A percentile compares a stretch with the other conserved stretches of the same genome.
phyloP scores from a whole-genome alignment of 2,329 filamentous ascomycete species.

The Hypocreales sp. region DNA sequence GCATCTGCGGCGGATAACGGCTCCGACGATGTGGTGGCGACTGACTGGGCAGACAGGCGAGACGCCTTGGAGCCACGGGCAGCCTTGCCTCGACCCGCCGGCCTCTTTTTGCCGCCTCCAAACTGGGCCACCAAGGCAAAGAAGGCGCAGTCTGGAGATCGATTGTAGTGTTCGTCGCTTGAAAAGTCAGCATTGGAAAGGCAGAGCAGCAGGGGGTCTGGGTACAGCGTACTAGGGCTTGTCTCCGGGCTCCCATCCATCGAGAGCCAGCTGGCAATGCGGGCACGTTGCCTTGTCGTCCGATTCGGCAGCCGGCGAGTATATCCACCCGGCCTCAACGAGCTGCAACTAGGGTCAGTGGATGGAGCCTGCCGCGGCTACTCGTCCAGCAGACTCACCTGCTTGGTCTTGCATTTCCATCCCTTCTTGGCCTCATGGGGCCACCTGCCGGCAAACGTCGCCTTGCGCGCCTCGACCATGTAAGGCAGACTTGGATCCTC shows the following conservation, averaged over 20 bases:
- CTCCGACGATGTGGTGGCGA: constrained; percentile 34
- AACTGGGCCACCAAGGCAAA: constrained; percentile 53
- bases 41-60: constrained; percentile 44
- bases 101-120: constrained; percentile 37
- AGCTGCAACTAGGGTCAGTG: constrained; percentile 35
- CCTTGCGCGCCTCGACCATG: constrained; percentile 63
- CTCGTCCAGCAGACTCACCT: constrained; percentile 38
- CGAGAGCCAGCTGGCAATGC: constrained; percentile 78
- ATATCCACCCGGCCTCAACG: constrained; percentile 87
- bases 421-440: constrained; percentile 77
- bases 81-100: constrained; percentile 34
- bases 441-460: constrained; percentile 76
- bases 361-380: not conserved
- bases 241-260: constrained; percentile 89
- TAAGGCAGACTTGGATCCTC: constrained; percentile 59
- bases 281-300: constrained; percentile 84
- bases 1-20: constrained; percentile 29
- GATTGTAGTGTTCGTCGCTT: constrained; percentile 72
- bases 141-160: constrained; percentile 68
- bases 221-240: constrained; percentile 76
- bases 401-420: constrained; percentile 80
- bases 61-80: constrained; percentile 53
- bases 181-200: constrained; percentile 9
- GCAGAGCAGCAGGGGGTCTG: too few relatives aligned
- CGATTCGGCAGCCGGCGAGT: constrained; percentile 67